phyloP scores from a whole-genome alignment of 306 rosid species.

The Mimosa pudica region DNA sequence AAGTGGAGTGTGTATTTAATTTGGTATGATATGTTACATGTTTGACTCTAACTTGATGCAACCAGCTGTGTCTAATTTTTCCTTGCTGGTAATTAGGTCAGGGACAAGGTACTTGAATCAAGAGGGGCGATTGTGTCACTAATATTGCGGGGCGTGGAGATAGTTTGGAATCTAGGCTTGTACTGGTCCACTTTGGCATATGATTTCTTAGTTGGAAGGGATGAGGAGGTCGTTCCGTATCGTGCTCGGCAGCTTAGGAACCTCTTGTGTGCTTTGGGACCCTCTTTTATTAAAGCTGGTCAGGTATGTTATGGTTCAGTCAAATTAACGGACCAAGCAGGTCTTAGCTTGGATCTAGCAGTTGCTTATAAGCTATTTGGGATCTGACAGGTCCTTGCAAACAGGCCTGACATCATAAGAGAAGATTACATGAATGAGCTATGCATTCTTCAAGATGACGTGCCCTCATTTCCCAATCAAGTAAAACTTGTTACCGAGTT shows the following conservation, averaged over 20 bases:
- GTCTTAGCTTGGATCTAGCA: slow-evolving; percentile 16
- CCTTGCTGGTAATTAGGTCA: slow-evolving; percentile 56
- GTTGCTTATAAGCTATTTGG: slow-evolving; percentile 36
- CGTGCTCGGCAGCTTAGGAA: slow-evolving; percentile 98
- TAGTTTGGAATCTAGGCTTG: slow-evolving; percentile 89
- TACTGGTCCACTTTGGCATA: slow-evolving; percentile 86
- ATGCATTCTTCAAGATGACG: slow-evolving; percentile 98
- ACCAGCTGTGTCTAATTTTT: slow-evolving; percentile 20
- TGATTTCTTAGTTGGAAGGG: slow-evolving; percentile 92
- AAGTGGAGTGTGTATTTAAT: neutral
- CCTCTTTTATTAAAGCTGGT: slow-evolving; percentile 96
- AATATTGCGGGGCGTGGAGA: slow-evolving; percentile 83
- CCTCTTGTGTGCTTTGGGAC: slow-evolving; percentile 90
- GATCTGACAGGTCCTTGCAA: slow-evolving; percentile 88
- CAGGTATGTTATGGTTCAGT: slow-evolving; percentile 63
- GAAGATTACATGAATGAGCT: slow-evolving; percentile 99
- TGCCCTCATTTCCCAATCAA: slow-evolving; percentile 94
- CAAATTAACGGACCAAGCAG: slow-evolving; percentile 13
- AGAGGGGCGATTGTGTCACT: slow-evolving; percentile 82
- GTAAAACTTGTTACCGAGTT: slow-evolving; percentile 43
- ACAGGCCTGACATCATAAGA: slow-evolving; percentile 96
- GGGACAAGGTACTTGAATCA: slow-evolving; percentile 81
- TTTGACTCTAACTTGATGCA: slow-evolving; percentile 25
- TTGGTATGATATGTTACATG: slow-evolving; percentile 21
- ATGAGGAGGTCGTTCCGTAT: slow-evolving; percentile 94